Evolutionary conservation across 2,329 filamentous ascomycete species (phyloP).

Genomic region (Macrophomina tecta): DNA sequence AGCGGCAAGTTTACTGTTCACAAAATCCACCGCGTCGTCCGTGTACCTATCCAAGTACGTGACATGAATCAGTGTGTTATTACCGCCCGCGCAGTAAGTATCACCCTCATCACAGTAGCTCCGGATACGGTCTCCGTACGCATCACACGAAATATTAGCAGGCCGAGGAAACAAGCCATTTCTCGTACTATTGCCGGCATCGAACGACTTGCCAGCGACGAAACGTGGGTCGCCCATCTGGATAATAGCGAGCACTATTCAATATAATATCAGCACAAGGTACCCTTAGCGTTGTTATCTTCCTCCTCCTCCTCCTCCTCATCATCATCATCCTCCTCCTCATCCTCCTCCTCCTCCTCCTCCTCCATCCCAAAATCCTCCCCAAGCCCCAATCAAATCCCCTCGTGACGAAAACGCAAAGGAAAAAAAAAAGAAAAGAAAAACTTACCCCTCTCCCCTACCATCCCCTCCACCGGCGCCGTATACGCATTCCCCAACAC

Average conservation of each 20-base stretch:
- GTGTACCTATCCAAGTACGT: constrained; percentile 20
- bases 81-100: constrained; percentile 7
- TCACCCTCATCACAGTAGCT: constrained; percentile 21
- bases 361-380: too few species aligned
- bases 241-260: constrained; percentile 5
- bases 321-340: too few species aligned
- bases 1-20: constrained; percentile 10
- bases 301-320: not conserved
- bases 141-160: constrained; percentile 16
- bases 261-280: not conserved
- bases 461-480: constrained; percentile 5
- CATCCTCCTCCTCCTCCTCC: too few species aligned
- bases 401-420: not conserved
- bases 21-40: constrained; percentile 10
- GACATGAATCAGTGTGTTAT: not conserved
- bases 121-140: not conserved
- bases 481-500: not conserved
- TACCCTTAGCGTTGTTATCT: not conserved
- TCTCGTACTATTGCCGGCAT: constrained; percentile 6
- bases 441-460: constrained; percentile 16
- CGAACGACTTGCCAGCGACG: constrained; percentile 7
- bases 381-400: too few species aligned
- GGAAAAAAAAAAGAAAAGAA: not conserved
- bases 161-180: constrained; percentile 11
- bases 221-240: constrained; percentile 19